Evolutionary conservation across 495 filamentous ascomycete genomes (phyloP), one percentile per base, ranked within the genome.

Genomic region (Choiromyces venosus): DNA sequence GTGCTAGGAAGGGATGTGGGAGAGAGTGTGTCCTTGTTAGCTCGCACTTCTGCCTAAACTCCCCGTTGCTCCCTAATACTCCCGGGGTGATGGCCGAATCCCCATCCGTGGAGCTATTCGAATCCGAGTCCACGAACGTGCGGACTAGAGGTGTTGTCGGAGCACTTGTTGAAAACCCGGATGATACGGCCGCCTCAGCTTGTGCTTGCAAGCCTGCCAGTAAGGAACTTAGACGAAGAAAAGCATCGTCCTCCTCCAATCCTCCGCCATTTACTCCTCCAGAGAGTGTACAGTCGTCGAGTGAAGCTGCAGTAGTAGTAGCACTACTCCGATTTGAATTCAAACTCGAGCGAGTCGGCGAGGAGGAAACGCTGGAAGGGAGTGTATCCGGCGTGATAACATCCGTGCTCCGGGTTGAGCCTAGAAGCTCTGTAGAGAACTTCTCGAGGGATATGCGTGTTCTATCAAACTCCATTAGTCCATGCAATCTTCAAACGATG

Each of bases 151-250:
- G 65, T 44, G 68, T 67, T 61, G 73, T 42, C 66, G 79, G 79
- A 56, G 46, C 46, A 12, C 46, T 56, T 29, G 46, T 56, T 29
- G 46, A 56, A 56, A 56, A 29, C n/a, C 46, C 46, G 18, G 78
- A 76, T 37, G 67, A 73, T 21, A 81, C 72, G n/a, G 79, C 79
- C 6, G 79, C 79, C 68, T 81, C 79, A 9, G 79, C 79, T 44
- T 81, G 79, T 33, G 73, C 69, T 70, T 81, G 79, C 25, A 81
- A 69, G 33, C 79, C 75, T 36, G 79, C 79, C 39, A 81, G 79
- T 25, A 81, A 70, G 37, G 74, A 72, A 9, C 79, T 81, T 69
- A 81, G 40, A 9, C 79, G 80, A 66, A 78, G 71, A 29, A 81
- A 81, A 38, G 79, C 40, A 65, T 80, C 79, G 39, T 81, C 75